These are phyloP conservation scores for Clitoria ternatea DNA, from an alignment of 306 rosid genomes.

Conservation along the genomic window DNA sequence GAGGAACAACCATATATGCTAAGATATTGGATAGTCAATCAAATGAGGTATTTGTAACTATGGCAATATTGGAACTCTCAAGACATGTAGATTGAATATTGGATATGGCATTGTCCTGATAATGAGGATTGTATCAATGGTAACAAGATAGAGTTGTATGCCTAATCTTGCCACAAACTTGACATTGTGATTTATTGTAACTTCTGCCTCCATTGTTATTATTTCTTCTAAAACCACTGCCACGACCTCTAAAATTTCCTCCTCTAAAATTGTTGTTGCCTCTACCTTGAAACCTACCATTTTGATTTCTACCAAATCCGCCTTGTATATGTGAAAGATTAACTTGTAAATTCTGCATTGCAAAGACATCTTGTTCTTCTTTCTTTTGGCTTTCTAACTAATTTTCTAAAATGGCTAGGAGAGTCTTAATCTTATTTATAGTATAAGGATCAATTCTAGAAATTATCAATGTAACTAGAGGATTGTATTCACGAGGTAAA, in stretches of 20 bases:
- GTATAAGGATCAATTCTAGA: not conserved
- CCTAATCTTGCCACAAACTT: too few species aligned
- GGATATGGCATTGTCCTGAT: not conserved
- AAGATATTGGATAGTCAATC: not conserved
- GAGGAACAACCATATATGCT: not conserved
- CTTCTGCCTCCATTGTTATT: not conserved
- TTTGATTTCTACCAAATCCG: not conserved
- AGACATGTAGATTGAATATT: not conserved
- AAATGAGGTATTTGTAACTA: not conserved
- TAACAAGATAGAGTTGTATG: too few species aligned
- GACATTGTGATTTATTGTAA: not conserved
- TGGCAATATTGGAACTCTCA: not conserved
- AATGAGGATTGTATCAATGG: too few species aligned
- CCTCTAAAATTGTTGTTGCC: not conserved
- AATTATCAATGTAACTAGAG: not conserved
- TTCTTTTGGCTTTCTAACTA: not conserved
- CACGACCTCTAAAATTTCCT: not conserved
- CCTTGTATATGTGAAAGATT: not conserved
- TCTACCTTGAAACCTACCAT: not conserved
- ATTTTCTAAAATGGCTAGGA: not conserved
- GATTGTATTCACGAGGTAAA: not conserved
- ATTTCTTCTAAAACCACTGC: not conserved
- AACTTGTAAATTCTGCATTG: not conserved
- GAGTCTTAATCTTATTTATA: not conserved
- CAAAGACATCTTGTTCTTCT: not conserved